phyloP scores from a whole-genome alignment of 345 rosid genomes.

The Chamaenerion angustifolium region DNA sequence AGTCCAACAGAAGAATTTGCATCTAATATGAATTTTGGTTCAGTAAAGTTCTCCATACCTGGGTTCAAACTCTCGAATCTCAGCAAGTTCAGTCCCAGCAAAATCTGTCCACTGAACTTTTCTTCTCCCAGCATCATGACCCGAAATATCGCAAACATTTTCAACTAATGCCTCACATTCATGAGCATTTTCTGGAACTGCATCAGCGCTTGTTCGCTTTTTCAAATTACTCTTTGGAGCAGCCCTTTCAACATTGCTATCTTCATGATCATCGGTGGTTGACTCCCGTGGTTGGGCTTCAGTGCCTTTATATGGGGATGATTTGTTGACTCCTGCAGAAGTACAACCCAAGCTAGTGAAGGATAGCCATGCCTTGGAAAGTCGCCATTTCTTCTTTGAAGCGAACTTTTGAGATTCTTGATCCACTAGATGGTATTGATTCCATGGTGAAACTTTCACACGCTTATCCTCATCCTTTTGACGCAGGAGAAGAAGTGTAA shows the following conservation, averaged over 20 bases:
- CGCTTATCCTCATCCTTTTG: slow-evolving; percentile 54
- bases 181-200: slow-evolving; percentile 26
- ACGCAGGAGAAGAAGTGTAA: slow-evolving; percentile 84
- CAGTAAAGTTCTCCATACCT: slow-evolving; percentile 31
- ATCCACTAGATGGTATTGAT: slow-evolving; percentile 90
- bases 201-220: slow-evolving; percentile 29
- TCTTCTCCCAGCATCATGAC: slow-evolving; percentile 30
- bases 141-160: slow-evolving; percentile 25
- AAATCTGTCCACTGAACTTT: slow-evolving; percentile 97
- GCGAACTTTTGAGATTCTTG: slow-evolving; percentile 80
- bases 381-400: slow-evolving; percentile 49
- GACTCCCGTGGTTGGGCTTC: slow-evolving; percentile 45
- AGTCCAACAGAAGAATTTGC: too few relatives aligned
- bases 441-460: slow-evolving; percentile 93
- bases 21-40: neutral
- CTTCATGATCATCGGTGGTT: slow-evolving; percentile 22
- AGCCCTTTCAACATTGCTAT: slow-evolving; percentile 24
- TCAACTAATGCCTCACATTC: slow-evolving; percentile 26
- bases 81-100: slow-evolving; percentile 76
- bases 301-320: slow-evolving; percentile 61
- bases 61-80: slow-evolving; percentile 92
- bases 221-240: slow-evolving; percentile 68
- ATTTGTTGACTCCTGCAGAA: slow-evolving; percentile 49
- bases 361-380: slow-evolving; percentile 75
- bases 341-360: slow-evolving; percentile 77